These are phyloP conservation scores for Hypholoma fasciculare DNA, from an alignment of 768 basidiomycete species.

Conservation along the genomic window DNA sequence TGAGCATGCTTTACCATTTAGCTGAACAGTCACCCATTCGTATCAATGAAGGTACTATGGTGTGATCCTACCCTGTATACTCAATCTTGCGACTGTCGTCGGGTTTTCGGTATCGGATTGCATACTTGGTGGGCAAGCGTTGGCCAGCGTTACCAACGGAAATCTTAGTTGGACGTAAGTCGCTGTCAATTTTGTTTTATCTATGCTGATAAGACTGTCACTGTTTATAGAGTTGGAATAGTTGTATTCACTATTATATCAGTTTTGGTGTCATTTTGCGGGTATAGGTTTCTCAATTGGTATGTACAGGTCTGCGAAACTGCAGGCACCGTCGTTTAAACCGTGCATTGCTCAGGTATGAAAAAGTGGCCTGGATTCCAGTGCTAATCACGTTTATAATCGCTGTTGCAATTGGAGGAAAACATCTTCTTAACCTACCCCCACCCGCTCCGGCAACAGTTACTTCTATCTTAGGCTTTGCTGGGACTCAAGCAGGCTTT, in stretches of 20 bases:
- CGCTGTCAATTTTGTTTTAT: background rate
- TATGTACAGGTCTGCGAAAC: constrained; percentile 10
- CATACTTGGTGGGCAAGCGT: constrained; percentile 55
- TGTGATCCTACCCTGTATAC: constrained; percentile 41
- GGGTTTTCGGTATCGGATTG: constrained; percentile 63
- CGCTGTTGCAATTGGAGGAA: constrained; percentile 66
- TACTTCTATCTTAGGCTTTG: constrained; percentile 56
- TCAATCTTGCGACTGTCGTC: constrained; percentile 54
- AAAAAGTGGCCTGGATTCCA: constrained; percentile 74
- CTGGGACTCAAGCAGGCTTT: constrained; percentile 67
- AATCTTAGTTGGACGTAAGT: constrained; percentile 32
- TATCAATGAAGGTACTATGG: constrained; percentile 38
- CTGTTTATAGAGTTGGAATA: constrained; percentile 63
- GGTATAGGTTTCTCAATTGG: constrained; percentile 47
- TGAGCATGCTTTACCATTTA: constrained; percentile 7
- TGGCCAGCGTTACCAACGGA: constrained; percentile 27
- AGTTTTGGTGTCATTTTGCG: constrained; percentile 62
- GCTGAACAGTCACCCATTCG: background rate
- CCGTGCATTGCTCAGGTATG: constrained; percentile 43
- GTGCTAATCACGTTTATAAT: constrained; percentile 68
- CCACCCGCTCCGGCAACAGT: constrained; percentile 53
- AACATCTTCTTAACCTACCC: constrained; percentile 54
- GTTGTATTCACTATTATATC: constrained; percentile 75
- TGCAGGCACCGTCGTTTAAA: background rate
- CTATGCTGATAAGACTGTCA: background rate